A percentile compares a stretch with the other conserved stretches of the same genome.
phyloP scores from a whole-genome alignment of 129 eudicot genomes.

The Scalesia atractyloides region DNA sequence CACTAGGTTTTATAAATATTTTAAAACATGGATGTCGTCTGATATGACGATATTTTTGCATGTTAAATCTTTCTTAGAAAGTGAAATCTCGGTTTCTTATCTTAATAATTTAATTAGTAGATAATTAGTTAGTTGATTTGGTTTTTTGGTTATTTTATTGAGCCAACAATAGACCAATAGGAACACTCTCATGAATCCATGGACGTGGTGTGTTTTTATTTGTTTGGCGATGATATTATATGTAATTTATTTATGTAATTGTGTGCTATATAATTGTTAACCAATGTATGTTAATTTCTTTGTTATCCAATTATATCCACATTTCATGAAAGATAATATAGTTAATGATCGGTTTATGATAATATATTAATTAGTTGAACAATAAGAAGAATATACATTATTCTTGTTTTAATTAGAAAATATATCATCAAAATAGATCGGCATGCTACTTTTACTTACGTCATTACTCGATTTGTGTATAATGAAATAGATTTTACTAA shows the following conservation, averaged over 20 bases:
- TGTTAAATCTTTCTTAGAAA: not conserved
- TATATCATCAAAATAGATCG: too few species aligned
- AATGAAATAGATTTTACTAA: too few species aligned
- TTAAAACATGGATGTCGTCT: not conserved
- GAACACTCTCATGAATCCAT: not conserved
- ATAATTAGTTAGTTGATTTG: not conserved
- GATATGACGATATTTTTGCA: not conserved
- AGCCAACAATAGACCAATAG: not conserved
- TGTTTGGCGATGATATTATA: constrained; percentile 11
- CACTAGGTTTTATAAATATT: not conserved
- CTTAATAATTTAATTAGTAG: too few species aligned
- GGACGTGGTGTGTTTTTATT: constrained; percentile 1
- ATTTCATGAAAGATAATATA: not conserved
- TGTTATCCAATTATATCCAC: not conserved
- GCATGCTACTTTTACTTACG: too few species aligned
- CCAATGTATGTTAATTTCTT: not conserved
- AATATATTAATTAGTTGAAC: not conserved
- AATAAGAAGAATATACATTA: not conserved
- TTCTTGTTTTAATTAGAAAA: too few species aligned
- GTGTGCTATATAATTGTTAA: not conserved
- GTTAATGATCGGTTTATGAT: not conserved
- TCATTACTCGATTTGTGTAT: too few species aligned
- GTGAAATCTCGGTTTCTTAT: not conserved
- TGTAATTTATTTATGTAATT: not conserved
- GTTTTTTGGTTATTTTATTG: not conserved